Evolutionary conservation across 805 yeast genomes (phyloP).

Genomic region (Priceomyces haplophilus): DNA sequence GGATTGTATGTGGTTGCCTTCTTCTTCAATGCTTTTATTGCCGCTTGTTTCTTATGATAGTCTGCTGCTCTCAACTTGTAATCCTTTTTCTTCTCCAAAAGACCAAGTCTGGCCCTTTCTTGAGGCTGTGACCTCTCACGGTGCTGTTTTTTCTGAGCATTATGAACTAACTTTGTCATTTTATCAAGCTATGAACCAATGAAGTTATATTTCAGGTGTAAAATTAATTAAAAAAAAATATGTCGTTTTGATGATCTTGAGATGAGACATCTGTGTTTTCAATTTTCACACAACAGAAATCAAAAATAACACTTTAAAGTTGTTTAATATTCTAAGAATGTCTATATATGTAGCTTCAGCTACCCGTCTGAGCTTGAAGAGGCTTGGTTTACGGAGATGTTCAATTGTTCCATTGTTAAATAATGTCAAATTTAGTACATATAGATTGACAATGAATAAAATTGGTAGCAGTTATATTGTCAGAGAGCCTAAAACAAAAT

Average conservation of each 20-base stretch:
- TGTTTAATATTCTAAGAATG: too few relatives aligned
- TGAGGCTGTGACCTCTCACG: constrained; percentile 87
- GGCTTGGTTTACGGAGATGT: background rate
- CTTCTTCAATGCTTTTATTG: constrained; percentile 64
- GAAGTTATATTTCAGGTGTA: background rate
- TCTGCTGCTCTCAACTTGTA: constrained; percentile 51
- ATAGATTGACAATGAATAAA: background rate
- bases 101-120: constrained; percentile 71
- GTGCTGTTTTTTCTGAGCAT: constrained; percentile 94
- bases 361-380: background rate
- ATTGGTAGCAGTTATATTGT: background rate
- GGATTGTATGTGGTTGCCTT: constrained; percentile 79
- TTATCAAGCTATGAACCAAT: too few relatives aligned
- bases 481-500: background rate
- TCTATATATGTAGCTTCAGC: background rate
- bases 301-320: too few relatives aligned
- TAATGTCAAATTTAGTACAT: background rate
- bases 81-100: constrained; percentile 80
- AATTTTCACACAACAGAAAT: background rate
- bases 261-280: constrained; percentile 1
- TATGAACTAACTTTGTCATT: constrained; percentile 82
- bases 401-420: background rate
- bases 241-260: constrained; percentile 4
- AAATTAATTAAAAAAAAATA: background rate
- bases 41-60: constrained; percentile 57